Conservation (phyloP, 768 basidiomycete species). For the Cantharellus cinnabarinus region DNA sequence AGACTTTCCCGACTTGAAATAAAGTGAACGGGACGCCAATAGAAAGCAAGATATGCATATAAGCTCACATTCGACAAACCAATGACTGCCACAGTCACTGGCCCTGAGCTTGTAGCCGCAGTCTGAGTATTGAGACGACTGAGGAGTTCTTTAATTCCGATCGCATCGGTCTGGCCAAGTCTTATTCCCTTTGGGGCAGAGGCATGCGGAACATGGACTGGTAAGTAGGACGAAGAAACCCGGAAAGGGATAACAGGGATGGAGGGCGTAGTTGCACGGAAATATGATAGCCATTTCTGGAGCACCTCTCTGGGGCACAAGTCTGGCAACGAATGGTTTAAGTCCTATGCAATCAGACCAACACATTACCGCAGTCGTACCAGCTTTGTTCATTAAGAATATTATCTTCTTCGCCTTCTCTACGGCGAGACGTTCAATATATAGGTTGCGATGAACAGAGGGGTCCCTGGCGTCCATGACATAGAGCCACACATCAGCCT, state of each 20-base stretch:
- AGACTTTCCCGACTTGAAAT: conserved; percentile 58
- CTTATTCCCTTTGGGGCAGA: conserved; percentile 21
- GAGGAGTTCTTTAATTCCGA: conserved; percentile 37
- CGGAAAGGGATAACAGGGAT: conserved; percentile 35
- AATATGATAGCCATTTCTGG: conserved; percentile 39
- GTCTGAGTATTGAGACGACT: conserved; percentile 29
- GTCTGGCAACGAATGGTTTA: conserved; percentile 26
- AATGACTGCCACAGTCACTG: conserved; percentile 53
- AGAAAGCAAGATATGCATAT: neutral
- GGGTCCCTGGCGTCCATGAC: conserved; percentile 79
- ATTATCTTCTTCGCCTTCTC: conserved; percentile 29
- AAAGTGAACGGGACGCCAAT: neutral
- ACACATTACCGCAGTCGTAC: conserved; percentile 25
- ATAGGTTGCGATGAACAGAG: conserved; percentile 39
- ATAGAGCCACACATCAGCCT: conserved; percentile 59
- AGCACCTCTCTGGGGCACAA: conserved; percentile 60
- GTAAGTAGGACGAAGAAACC: conserved; percentile 46
- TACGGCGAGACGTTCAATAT: conserved; percentile 35
- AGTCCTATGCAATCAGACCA: neutral
- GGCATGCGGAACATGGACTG: conserved; percentile 13
- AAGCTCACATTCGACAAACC: conserved; percentile 48
- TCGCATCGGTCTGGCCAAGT: conserved; percentile 35
- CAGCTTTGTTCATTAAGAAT: conserved; percentile 74
- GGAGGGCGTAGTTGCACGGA: conserved; percentile 41
- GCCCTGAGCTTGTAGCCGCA: conserved; percentile 27